Percentiles rank a stretch among this genome's conserved stretches.
Evolutionary conservation across 2,329 filamentous ascomycete genomes (phyloP).

Genomic region (Aspergillus versicolor): DNA sequence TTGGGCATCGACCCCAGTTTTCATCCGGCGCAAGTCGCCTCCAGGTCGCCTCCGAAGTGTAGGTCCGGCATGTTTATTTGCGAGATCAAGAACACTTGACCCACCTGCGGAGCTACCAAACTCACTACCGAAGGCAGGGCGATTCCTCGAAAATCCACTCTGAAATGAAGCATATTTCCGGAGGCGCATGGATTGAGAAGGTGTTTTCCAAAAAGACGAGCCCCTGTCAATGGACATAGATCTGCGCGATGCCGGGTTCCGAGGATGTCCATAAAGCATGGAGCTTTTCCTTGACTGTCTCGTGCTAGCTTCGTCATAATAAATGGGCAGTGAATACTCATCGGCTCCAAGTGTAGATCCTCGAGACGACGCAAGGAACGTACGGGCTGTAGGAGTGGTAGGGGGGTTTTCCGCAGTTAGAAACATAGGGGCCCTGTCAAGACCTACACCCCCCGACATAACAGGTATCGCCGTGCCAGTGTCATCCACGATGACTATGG

Average conservation of each 20-base stretch:
- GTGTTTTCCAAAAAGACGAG: constrained; percentile 25
- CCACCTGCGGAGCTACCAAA: constrained; percentile 17
- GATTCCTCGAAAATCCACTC: constrained; percentile 39
- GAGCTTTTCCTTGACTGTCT: constrained; percentile 14
- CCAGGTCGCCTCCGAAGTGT: constrained; percentile 71
- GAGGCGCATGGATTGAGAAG: constrained; percentile 35
- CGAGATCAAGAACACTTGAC: constrained; percentile 11
- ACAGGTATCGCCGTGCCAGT: constrained; percentile 45
- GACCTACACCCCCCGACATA: constrained; percentile 37
- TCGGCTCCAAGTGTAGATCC: constrained; percentile 24
- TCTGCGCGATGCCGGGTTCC: constrained; percentile 20
- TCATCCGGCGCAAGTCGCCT: constrained; percentile 69
- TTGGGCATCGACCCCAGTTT: constrained; percentile 64
- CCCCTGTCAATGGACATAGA: constrained; percentile 30
- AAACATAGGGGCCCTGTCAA: constrained; percentile 19
- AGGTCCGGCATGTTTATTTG: constrained; percentile 38
- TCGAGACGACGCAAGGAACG: constrained; percentile 21
- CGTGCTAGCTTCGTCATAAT: constrained; percentile 25
- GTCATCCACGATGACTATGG: constrained; percentile 81
- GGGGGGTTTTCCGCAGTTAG: constrained; percentile 13
- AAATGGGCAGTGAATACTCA: constrained; percentile 29
- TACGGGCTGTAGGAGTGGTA: constrained; percentile 16
- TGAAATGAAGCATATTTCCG: constrained; percentile 49
- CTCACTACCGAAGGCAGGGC: constrained; percentile 27
- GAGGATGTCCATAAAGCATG: constrained; percentile 17